Evolutionary conservation across 2,329 filamentous ascomycete genomes (phyloP).

Genomic region (Coniochaeta sp.): DNA sequence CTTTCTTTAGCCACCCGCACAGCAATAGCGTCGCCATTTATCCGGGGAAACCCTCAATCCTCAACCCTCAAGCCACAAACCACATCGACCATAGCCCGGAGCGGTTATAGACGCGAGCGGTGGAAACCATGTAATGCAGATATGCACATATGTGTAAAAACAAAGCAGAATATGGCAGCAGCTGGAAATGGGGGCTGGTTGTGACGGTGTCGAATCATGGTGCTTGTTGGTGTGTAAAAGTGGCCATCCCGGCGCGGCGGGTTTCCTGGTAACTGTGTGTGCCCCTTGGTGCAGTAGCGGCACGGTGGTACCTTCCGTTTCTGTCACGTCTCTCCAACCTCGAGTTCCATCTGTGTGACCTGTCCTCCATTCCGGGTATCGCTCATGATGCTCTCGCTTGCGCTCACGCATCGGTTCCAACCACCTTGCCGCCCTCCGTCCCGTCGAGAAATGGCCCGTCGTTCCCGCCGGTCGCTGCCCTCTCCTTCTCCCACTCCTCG

Average conservation of each 20-base stretch:
- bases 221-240: no score
- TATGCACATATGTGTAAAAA: neutral
- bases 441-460: conserved; percentile 33
- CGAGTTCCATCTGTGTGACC: no score
- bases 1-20: neutral
- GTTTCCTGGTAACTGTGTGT: neutral
- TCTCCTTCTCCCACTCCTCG: conserved; percentile 74
- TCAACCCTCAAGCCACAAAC: no score
- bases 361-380: neutral
- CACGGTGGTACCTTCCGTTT: neutral
- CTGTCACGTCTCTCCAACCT: neutral
- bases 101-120: neutral
- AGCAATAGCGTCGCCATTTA: neutral
- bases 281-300: neutral
- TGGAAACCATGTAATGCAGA: neutral
- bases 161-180: no score
- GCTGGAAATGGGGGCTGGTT: no score
- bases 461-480: conserved; percentile 21
- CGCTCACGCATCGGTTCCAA: conserved; percentile 23
- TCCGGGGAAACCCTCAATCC: neutral
- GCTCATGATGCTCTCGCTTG: no score
- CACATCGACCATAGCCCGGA: neutral
- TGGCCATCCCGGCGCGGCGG: no score
- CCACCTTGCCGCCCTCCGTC: conserved; percentile 34
- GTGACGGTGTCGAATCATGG: no score